Conservation (phyloP, 176 grass and related monocot species). For the Tuctoria greenei region DNA sequence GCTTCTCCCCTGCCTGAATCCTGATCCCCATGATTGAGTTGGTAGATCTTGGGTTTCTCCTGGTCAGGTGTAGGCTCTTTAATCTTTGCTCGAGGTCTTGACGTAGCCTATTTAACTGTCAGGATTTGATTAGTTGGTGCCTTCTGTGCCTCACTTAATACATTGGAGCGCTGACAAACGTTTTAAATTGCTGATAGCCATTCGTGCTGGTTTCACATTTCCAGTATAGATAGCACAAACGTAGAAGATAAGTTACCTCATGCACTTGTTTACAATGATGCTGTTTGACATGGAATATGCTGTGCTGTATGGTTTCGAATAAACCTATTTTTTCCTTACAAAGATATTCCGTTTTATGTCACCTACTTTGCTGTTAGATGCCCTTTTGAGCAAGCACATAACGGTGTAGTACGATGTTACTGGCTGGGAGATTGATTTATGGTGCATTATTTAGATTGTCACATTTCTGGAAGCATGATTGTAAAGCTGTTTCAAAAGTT, state of each 20-base stretch:
- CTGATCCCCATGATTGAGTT: background rate
- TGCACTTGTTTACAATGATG: background rate
- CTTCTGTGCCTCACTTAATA: conserved; percentile 5
- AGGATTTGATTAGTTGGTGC: background rate
- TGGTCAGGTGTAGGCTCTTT: background rate
- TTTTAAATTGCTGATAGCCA: background rate
- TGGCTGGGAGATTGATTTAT: background rate
- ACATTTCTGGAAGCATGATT: conserved; percentile 10
- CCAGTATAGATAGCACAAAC: background rate
- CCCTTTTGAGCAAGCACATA: background rate
- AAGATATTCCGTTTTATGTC: background rate
- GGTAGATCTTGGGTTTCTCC: background rate
- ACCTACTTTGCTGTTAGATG: background rate
- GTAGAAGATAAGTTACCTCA: conserved; percentile 11
- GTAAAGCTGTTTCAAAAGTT: background rate
- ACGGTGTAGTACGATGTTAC: conserved; percentile 1
- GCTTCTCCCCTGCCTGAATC: background rate
- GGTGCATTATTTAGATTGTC: background rate
- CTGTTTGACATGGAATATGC: background rate
- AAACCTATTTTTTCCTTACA: background rate
- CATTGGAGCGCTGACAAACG: background rate
- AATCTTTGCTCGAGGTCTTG: background rate
- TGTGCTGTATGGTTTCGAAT: background rate
- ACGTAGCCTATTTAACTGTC: background rate
- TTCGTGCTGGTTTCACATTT: conserved; percentile 13